These are phyloP conservation scores for Elsinoe necatrix DNA, from an alignment of 2,329 filamentous ascomycete genomes.

Conservation along the genomic window DNA sequence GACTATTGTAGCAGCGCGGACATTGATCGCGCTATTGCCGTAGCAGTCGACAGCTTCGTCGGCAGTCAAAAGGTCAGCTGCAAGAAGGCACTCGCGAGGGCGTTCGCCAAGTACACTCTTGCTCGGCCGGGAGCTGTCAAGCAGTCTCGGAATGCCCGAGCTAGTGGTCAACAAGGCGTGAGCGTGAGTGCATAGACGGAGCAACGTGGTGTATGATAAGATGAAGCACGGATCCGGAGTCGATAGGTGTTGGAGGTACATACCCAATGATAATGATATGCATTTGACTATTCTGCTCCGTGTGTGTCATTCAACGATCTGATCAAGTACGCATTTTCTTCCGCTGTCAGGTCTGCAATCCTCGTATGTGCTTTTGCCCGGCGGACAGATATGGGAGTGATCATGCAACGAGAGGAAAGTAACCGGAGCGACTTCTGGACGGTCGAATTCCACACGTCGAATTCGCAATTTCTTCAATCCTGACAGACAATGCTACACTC, in stretches of 20 bases:
- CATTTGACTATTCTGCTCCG: background rate
- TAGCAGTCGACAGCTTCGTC: slow-evolving; percentile 93
- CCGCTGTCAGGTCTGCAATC: background rate
- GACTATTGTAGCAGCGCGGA: slow-evolving; percentile 87
- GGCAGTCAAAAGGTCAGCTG: slow-evolving; percentile 94
- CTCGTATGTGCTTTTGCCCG: background rate
- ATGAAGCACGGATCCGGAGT: background rate
- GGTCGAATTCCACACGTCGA: no score
- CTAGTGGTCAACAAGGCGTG: slow-evolving; percentile 12
- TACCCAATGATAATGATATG: background rate
- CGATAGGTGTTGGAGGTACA: background rate
- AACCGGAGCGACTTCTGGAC: no score
- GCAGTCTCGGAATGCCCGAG: background rate
- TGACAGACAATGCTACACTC: no score
- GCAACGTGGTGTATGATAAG: background rate
- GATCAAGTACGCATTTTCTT: no score
- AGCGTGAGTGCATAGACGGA: slow-evolving; percentile 17
- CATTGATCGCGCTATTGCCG: slow-evolving; percentile 93
- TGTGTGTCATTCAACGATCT: no score
- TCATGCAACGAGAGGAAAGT: no score
- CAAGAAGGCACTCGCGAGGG: slow-evolving; percentile 88
- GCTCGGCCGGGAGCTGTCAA: slow-evolving; percentile 36
- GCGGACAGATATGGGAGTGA: no score
- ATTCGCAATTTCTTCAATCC: no score
- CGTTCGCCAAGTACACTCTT: slow-evolving; percentile 83